A percentile compares a stretch with the other conserved stretches of the same genome.
These are phyloP conservation scores for Mycena filopes DNA, from an alignment of 768 basidiomycete genomes.

Conservation along the genomic window DNA sequence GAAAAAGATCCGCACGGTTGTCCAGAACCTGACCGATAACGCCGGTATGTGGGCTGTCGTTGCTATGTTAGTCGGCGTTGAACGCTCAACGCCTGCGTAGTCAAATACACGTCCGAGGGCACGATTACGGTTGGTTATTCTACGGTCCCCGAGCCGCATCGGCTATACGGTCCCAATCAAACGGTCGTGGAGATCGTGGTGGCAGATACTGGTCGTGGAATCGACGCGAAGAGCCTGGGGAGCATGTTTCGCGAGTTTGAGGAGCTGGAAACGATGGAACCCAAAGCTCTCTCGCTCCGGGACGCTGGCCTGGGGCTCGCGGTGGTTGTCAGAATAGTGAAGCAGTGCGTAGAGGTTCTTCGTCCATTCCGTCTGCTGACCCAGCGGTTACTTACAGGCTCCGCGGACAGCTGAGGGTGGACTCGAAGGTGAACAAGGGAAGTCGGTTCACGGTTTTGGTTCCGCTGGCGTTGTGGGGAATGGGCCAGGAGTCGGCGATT, in stretches of 20 bases:
- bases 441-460: constrained; percentile 79
- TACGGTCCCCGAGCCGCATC: constrained; percentile 60
- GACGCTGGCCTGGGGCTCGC: constrained; percentile 79
- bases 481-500: constrained; percentile 28
- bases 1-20: constrained; percentile 78
- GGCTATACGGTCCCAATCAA: constrained; percentile 55
- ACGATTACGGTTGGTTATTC: constrained; percentile 69
- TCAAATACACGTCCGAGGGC: constrained; percentile 78
- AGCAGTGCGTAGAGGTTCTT: constrained; percentile 51
- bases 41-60: constrained; percentile 55
- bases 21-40: constrained; percentile 83
- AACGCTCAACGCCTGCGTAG: constrained; percentile 44
- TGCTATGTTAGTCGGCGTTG: constrained; percentile 5
- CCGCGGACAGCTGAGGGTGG: constrained; percentile 81
- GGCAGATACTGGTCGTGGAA: constrained; percentile 80
- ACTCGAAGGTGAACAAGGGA: constrained; percentile 72
- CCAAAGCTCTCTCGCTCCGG: constrained; percentile 46
- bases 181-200: constrained; percentile 76
- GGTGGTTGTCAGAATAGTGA: constrained; percentile 83
- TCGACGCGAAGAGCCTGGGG: constrained; percentile 71
- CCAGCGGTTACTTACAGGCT: constrained; percentile 43
- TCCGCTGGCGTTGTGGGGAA: constrained; percentile 61
- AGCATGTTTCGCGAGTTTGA: constrained; percentile 85
- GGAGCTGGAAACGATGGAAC: constrained; percentile 69
- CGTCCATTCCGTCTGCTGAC: background rate